phyloP scores from a whole-genome alignment of 805 yeast species.

The Ogataea saltuana region DNA sequence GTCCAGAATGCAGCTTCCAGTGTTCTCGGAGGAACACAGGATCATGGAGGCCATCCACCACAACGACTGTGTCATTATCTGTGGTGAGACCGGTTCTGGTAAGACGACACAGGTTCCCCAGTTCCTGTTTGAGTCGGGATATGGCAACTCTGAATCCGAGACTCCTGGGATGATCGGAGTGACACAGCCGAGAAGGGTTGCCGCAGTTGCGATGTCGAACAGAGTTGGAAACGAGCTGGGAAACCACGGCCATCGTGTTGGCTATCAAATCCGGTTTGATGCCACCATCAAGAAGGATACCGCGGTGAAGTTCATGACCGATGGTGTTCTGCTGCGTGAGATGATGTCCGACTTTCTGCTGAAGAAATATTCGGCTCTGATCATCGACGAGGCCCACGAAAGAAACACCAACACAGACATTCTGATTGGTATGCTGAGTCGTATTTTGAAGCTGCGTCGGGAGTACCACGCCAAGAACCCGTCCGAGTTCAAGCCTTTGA shows the following conservation, averaged over 20 bases:
- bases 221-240: slow-evolving; percentile 80
- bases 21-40: slow-evolving; percentile 83
- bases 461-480: slow-evolving; percentile 52
- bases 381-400: slow-evolving; percentile 98
- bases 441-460: slow-evolving; percentile 74
- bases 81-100: slow-evolving; percentile 99
- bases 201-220: slow-evolving; percentile 87
- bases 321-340: slow-evolving; percentile 90
- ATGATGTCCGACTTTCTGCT: slow-evolving; percentile 86
- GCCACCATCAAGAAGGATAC: slow-evolving; percentile 64
- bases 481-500: slow-evolving; percentile 56
- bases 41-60: slow-evolving; percentile 96
- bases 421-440: slow-evolving; percentile 88
- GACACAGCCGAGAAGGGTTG: slow-evolving; percentile 94
- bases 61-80: slow-evolving; percentile 83
- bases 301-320: slow-evolving; percentile 86
- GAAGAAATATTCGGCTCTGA: slow-evolving; percentile 77
- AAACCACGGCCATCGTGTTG: slow-evolving; percentile 66
- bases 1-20: slow-evolving; percentile 76
- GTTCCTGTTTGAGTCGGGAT: slow-evolving; percentile 90
- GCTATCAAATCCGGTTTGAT: slow-evolving; percentile 82
- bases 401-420: slow-evolving; percentile 95
- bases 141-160: slow-evolving; percentile 59
- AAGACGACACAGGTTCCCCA: slow-evolving; percentile 99
- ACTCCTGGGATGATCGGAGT: slow-evolving; percentile 94